phyloP scores from a whole-genome alignment of 2,329 filamentous ascomycete species.

The Fusarium subglutinans region DNA sequence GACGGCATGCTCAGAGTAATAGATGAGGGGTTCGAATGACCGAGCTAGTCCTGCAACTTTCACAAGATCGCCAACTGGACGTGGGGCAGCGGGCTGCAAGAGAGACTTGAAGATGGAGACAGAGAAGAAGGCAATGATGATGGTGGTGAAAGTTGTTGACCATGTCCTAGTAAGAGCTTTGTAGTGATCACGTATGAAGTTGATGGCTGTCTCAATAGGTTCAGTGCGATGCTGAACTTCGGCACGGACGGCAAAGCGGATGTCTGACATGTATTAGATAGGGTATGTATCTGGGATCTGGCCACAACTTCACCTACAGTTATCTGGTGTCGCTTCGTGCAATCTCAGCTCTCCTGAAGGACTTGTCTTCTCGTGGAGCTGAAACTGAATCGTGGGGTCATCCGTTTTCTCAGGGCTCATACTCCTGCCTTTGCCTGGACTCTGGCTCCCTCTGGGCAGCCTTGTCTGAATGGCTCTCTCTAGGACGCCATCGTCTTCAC shows the following conservation, averaged over 20 bases:
- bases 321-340: slow-evolving; percentile 52
- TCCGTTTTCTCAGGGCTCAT: slow-evolving; percentile 58
- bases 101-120: slow-evolving; percentile 72
- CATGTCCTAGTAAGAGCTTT: slow-evolving; percentile 73
- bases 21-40: slow-evolving; percentile 92
- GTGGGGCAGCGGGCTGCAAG: slow-evolving; percentile 69
- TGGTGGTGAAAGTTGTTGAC: slow-evolving; percentile 70
- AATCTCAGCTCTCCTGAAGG: slow-evolving; percentile 34
- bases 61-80: slow-evolving; percentile 72
- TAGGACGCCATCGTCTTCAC: slow-evolving; percentile 54
- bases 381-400: slow-evolving; percentile 51
- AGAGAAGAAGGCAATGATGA: slow-evolving; percentile 70
- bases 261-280: slow-evolving; percentile 63
- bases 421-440: slow-evolving; percentile 61
- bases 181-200: slow-evolving; percentile 68
- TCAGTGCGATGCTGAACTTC: slow-evolving; percentile 90
- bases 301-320: slow-evolving; percentile 56
- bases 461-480: slow-evolving; percentile 64
- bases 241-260: slow-evolving; percentile 86
- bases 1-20: slow-evolving; percentile 90
- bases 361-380: slow-evolving; percentile 40
- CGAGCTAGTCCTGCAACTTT: slow-evolving; percentile 90
- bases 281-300: neutral
- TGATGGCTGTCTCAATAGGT: slow-evolving; percentile 79
- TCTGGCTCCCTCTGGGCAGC: slow-evolving; percentile 64